These are phyloP conservation scores for Ballota nigra DNA, from an alignment of 257 asterid species.

Conservation along the genomic window DNA sequence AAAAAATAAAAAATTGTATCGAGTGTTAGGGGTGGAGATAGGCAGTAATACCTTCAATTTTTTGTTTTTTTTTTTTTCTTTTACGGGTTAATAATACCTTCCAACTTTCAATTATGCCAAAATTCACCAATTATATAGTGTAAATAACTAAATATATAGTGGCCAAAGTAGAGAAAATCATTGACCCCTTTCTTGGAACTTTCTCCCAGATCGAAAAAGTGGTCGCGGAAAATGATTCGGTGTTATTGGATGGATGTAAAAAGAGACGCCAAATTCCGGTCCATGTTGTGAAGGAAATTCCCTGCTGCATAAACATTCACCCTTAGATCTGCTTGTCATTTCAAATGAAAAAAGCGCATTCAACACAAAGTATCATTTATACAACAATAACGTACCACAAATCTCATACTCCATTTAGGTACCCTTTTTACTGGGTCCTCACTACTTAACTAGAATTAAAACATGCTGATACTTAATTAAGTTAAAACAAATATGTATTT, in stretches of 20 bases:
- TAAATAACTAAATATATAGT: neutral
- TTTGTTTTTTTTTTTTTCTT: too few relatives aligned
- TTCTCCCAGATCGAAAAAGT: neutral
- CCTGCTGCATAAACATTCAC: constrained; percentile 4
- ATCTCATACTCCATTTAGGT: neutral
- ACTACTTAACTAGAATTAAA: too few relatives aligned
- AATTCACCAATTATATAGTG: too few relatives aligned
- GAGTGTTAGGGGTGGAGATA: too few relatives aligned
- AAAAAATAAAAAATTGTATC: too few relatives aligned
- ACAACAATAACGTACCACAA: neutral
- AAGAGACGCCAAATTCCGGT: neutral
- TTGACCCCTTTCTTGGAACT: constrained; percentile 14
- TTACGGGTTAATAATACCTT: too few relatives aligned
- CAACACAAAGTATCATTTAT: neutral
- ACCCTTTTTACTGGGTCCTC: too few relatives aligned
- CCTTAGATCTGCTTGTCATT: constrained; percentile 12
- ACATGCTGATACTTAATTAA: too few relatives aligned
- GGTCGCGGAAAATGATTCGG: constrained; percentile 7
- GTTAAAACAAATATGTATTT: too few relatives aligned
- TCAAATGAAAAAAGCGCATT: neutral
- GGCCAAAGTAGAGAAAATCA: neutral
- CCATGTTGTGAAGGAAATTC: neutral
- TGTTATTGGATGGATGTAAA: constrained; percentile 18
- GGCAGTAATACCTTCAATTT: too few relatives aligned
- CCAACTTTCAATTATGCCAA: too few relatives aligned